A percentile compares a stretch with the other conserved stretches of the same genome.
Conservation (phyloP, 495 filamentous ascomycete species). For the Entonaema liquescens region DNA sequence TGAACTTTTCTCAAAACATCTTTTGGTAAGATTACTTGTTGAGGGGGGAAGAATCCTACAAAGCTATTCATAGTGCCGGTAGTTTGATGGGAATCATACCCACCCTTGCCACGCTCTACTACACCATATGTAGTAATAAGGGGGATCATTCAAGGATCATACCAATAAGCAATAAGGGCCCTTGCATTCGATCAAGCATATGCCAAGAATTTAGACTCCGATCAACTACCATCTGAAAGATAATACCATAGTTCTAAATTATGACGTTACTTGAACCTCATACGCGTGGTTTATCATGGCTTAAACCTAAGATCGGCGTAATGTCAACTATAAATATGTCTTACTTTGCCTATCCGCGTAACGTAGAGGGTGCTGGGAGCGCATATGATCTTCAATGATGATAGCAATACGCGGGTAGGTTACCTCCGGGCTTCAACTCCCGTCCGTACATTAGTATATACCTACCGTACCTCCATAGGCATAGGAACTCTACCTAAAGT, state of each 20-base stretch:
- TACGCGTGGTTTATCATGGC: not conserved
- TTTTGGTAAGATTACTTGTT: not conserved
- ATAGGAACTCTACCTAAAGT: too few species aligned
- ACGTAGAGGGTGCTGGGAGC: too few species aligned
- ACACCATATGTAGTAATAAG: not conserved
- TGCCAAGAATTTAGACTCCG: not conserved
- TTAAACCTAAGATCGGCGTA: not conserved
- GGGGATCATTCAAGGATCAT: not conserved
- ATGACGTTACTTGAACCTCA: slow-evolving; percentile 1
- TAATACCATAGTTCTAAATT: not conserved
- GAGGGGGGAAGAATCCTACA: not conserved
- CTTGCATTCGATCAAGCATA: not conserved
- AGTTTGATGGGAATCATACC: not conserved
- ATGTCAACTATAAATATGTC: not conserved
- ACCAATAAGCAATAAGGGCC: not conserved
- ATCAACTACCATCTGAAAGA: not conserved
- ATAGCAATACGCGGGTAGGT: too few species aligned
- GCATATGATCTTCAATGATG: too few species aligned
- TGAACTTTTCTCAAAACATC: not conserved
- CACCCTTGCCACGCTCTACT: not conserved
- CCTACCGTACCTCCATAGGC: too few species aligned
- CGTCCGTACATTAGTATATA: too few species aligned
- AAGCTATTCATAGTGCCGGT: not conserved
- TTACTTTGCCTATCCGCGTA: too few species aligned
- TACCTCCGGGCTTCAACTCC: too few species aligned